Base-by-base conservation (phyloP, 371 early-diverging fungal species). In the Thermomucor indicae-seudaticae region DNA sequence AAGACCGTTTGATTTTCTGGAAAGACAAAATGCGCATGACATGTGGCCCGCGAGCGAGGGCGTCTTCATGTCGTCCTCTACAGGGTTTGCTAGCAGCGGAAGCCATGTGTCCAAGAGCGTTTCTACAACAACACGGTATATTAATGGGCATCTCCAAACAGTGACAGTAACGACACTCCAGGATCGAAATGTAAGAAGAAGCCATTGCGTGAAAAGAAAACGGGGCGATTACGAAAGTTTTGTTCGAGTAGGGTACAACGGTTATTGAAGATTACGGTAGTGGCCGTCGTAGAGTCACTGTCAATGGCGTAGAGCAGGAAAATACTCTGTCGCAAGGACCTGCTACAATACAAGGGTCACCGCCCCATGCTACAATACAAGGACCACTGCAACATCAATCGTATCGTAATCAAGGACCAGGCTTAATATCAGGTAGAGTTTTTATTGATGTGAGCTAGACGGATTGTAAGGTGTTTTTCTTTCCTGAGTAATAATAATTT, bases 231-330 rank as follows among this genome's bases (percentile, higher is more conserved):
- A n/a, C 14, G 11, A 37, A 28, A 28, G 34, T 37, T 29, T 27
- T 43, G 10, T 17, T 37, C 38, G n/a, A 43, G 42, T 37, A 5
- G 64, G 75, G 75, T 0, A 62, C 64, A 22, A 57, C 47, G 8
- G 51, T 68, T 2, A 67, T 55, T 19, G 72, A 75, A 49, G 72
- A 75, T 39, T 68, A 66, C 37, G 62, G 67, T 4, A 54, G 69
- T 37, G 72, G 75, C 0, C 42, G 47, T 30, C 53, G 48, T 24
- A 58, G 61, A 11, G 50, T 52, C 0, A 46, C 53, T 6, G 49
- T 70, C 2, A 74, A 74, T 40, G 74, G 74, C 1, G 47, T 70
- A 19, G 64, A 65, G 43, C 62, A 63, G 31, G 40, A 45, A 31
- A 52, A 56, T 23, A 63, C 47, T 0, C 19, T 58, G 16, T n/a